Evolutionary conservation across 371 early-diverging fungal species (phyloP), one percentile per base, ranked within the genome.

Genomic region (Lichtheimia corymbifera): DNA sequence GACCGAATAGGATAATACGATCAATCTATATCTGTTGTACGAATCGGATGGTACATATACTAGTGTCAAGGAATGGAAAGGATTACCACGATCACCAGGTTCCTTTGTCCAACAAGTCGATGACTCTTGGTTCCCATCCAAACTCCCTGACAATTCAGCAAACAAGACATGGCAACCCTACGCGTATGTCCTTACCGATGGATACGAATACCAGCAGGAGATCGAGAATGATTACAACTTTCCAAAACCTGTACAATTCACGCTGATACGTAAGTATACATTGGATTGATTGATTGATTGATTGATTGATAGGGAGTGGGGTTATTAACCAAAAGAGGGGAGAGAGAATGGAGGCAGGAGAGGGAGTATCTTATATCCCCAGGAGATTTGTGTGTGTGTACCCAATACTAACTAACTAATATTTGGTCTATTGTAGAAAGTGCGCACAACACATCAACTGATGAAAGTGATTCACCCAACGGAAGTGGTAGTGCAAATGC

Each of bases 61-160:
- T 18, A 43, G 67, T 24, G 47, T 68, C 17, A 72, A 72, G 54
- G 57, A 24, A 12, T 76, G 76, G 76, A 11, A 65, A 13, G 50
- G 41, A 20, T 30, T 67, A 50, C 43, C 58, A 5, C 70, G 56
- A 55, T 41, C 61, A 24, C 61, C 53, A 22, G 76, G 76, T 50
- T 55, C 65, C 3, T 44, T 70, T 54, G 71, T 76, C 44, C 59
- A 62, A 60, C 61, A 53, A 17, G 60, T 76, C 11, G 73, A 76
- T 27, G 68, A 76, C 57, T 53, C 66, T 18, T 76, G 76, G 76
- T 76, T 67, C 25, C 73, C 76, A 18, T 45, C 60, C 12, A 44
- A 43, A 14, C 51, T 68, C 12, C 55, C 55, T 6, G 63, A 67
- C 9, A 72, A 74, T 43, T 53, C 65, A 2, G 51, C 62, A 20